Base-by-base conservation (phyloP, 2,329 filamentous ascomycete species). In the Teratosphaeria viscida region DNA sequence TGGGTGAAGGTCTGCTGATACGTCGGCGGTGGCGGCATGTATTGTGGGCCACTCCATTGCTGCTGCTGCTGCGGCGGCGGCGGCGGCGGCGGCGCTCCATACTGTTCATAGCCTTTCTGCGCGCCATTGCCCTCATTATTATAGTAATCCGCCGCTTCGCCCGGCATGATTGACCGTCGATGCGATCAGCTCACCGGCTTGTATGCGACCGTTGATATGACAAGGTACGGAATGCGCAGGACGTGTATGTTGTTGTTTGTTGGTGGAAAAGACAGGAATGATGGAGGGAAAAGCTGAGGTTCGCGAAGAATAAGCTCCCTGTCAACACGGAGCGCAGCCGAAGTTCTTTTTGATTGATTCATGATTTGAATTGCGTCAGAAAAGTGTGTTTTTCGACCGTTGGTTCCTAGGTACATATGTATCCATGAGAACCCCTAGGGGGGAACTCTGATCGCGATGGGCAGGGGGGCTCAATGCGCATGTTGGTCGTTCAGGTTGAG, bases 1-100 rank as follows among this genome's bases (percentile, higher is more conserved):
- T 65, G 62, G 7, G 65, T 64, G 59, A 67, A 76, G 57, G 73
- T 71, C 61, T 74, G 71, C 5, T 71, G 70, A 61, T 76, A 75
- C 14, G 71, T 70, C 2, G 75, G 75, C n/a, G 74, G 73, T 14
- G 67, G 67, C 37, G 67, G 67, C 62, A 66, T 66, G 49, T 57
- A 56, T 49, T 62, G 58, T n/a, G 60, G 62, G 12, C 55, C 56
- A 37, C 43, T 34, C n/a, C 61, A 61, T 52, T 62, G 61, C 43
- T 60, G 65, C 57, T 65, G 61, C 26, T 57, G 55, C 10, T 14
- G 27, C 11, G 52, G 52, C 19, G 29, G 29, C 29, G 29, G 29
- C 29, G 29, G 29, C 29, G 29, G 29, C 29, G 29, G 29, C 29
- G 29, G 29, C 29, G 29, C 29, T 32, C 29, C 29, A 2, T 32